A percentile compares a stretch with the other conserved stretches of the same genome.
Evolutionary conservation across 1,284 basidiomycete species (phyloP).

Genomic region (Neonothopanus nambi): DNA sequence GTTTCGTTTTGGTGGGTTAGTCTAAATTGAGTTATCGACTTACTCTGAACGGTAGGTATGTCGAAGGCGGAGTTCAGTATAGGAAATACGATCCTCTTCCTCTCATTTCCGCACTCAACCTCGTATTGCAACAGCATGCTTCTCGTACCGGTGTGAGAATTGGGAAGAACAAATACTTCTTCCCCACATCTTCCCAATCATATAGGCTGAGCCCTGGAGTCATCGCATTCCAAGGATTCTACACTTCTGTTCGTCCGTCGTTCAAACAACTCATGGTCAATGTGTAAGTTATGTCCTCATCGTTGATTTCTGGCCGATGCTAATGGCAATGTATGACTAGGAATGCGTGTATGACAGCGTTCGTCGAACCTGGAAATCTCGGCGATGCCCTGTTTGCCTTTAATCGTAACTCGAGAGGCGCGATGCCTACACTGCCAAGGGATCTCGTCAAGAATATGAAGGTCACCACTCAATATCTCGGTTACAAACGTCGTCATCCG

Average conservation of each 20-base stretch:
- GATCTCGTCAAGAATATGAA: constrained; percentile 53
- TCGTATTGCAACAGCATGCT: constrained; percentile 62
- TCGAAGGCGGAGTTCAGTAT: constrained; percentile 43
- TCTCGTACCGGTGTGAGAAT: constrained; percentile 54
- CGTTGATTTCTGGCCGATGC: neutral
- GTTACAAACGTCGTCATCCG: constrained; percentile 50
- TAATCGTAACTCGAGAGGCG: constrained; percentile 39
- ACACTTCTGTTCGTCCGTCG: constrained; percentile 61
- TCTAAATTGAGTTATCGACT: neutral
- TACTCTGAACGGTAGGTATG: constrained; percentile 46
- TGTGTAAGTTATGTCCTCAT: constrained; percentile 37
- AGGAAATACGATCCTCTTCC: constrained; percentile 52
- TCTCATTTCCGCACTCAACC: constrained; percentile 61
- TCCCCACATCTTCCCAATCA: constrained; percentile 32
- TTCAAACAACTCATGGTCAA: constrained; percentile 73
- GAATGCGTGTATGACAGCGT: constrained; percentile 73
- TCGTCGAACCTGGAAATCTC: constrained; percentile 63
- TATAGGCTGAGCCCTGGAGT: constrained; percentile 47
- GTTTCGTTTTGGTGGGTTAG: neutral
- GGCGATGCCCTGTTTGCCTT: constrained; percentile 56
- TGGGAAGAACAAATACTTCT: constrained; percentile 54
- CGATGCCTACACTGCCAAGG: constrained; percentile 43
- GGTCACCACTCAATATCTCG: constrained; percentile 57
- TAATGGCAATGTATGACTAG: constrained; percentile 21
- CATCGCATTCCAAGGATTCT: constrained; percentile 66